A percentile compares a stretch with the other conserved stretches of the same genome.
These are phyloP conservation scores for Cladosporium cucumerinum DNA, from an alignment of 2,329 filamentous ascomycete genomes.

Conservation along the genomic window DNA sequence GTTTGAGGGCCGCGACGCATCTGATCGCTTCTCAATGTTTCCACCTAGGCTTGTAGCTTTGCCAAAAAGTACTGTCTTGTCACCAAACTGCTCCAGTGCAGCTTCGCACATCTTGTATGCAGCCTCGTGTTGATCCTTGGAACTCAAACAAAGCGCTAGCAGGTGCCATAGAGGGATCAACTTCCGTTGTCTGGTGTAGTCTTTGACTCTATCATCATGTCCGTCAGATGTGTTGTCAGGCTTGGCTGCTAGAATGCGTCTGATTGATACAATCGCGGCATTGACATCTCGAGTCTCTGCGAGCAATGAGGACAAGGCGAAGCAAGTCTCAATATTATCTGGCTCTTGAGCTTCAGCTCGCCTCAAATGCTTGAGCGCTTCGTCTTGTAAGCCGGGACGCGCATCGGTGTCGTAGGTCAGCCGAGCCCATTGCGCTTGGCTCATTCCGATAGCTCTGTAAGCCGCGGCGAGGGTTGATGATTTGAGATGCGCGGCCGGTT, in stretches of 20 bases:
- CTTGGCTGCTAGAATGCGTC: conserved; percentile 61
- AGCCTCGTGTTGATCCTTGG: conserved; percentile 77
- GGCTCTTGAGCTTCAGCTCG: conserved; percentile 54
- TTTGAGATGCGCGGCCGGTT: conserved; percentile 43
- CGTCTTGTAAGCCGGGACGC: conserved; percentile 70
- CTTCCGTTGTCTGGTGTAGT: conserved; percentile 38
- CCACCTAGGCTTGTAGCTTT: conserved; percentile 1
- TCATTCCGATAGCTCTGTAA: conserved; percentile 81
- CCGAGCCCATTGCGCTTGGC: conserved; percentile 82
- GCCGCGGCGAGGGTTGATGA: conserved; percentile 63
- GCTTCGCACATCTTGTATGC: conserved; percentile 82
- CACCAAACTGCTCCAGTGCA: conserved; percentile 84
- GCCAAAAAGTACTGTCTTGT: conserved; percentile 59
- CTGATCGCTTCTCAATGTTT: conserved; percentile 21
- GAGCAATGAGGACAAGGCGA: conserved; percentile 77
- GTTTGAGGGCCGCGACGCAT: conserved; percentile 22
- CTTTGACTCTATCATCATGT: conserved; percentile 16
- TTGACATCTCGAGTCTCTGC: conserved; percentile 81
- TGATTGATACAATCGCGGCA: conserved; percentile 74
- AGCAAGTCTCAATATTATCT: conserved; percentile 62
- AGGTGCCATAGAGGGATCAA: conserved; percentile 89
- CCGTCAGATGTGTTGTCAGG: conserved; percentile 30
- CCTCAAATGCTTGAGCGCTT: conserved; percentile 72
- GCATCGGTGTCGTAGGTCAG: conserved; percentile 70
- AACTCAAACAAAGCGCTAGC: conserved; percentile 78